Evolutionary conservation across 202 grass and related monocot genomes (phyloP).

Genomic region (Saccharum hybrid): DNA sequence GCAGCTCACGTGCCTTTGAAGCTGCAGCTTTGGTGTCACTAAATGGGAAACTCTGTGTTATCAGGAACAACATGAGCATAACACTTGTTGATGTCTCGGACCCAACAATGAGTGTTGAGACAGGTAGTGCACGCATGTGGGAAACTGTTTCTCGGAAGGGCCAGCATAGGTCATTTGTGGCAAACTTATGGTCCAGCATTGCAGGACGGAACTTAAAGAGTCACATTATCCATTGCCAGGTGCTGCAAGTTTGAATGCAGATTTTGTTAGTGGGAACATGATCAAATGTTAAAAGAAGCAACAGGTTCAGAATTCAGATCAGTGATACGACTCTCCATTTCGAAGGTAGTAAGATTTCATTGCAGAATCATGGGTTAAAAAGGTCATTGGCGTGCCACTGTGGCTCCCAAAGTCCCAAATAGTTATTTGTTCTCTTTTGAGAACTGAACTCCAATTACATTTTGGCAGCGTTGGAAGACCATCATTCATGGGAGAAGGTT

Average conservation of each 20-base stretch:
- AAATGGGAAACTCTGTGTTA: constrained; percentile 75
- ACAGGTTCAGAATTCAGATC: not conserved
- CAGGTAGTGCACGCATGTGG: constrained; percentile 61
- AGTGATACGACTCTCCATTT: constrained; percentile 11
- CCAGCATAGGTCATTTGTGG: constrained; percentile 65
- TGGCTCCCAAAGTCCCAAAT: not conserved
- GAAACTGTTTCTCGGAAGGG: constrained; percentile 60
- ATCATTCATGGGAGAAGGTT: not conserved
- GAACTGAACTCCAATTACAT: constrained; percentile 18
- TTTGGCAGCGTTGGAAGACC: constrained; percentile 13
- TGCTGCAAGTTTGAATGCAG: constrained; percentile 61
- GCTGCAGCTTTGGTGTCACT: constrained; percentile 77
- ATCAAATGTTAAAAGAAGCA: not conserved
- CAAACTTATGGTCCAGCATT: constrained; percentile 77
- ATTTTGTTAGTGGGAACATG: constrained; percentile 20
- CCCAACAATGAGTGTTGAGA: constrained; percentile 55
- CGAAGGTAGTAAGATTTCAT: not conserved
- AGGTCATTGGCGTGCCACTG: not conserved
- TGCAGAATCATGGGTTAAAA: constrained; percentile 19
- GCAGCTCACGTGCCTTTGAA: constrained; percentile 66
- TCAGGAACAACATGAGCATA: constrained; percentile 82
- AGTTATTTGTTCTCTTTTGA: constrained; percentile 38
- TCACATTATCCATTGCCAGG: constrained; percentile 80
- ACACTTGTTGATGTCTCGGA: constrained; percentile 63
- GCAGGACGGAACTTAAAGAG: constrained; percentile 72